Evolutionary conservation across 345 rosid genomes (phyloP).

Genomic region (Populus pruinosa): DNA sequence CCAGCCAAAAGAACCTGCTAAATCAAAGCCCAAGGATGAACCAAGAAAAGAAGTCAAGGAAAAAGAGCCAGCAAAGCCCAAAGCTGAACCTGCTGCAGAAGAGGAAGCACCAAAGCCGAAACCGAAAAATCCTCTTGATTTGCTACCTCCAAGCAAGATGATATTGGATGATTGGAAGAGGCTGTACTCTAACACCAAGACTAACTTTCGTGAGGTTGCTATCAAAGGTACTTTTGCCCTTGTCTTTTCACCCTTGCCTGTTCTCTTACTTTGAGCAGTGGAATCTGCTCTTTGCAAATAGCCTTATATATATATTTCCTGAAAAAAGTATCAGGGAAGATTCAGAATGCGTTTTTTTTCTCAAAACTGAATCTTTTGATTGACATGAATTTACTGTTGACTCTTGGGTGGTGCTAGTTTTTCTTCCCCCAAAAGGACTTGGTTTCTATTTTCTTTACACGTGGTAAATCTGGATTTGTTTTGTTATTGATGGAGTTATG

Average conservation of each 20-base stretch:
- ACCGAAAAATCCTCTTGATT: conserved; percentile 89
- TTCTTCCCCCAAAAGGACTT: neutral
- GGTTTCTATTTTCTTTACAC: neutral
- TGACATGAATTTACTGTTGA: neutral
- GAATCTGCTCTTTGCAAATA: neutral
- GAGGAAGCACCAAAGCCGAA: conserved; percentile 53
- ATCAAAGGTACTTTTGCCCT: conserved; percentile 57
- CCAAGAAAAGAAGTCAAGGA: conserved; percentile 59
- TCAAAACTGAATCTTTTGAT: neutral
- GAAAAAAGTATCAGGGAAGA: neutral
- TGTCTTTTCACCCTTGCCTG: neutral
- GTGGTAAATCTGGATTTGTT: neutral
- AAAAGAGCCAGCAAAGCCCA: conserved; percentile 79
- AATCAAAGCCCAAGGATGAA: conserved; percentile 66
- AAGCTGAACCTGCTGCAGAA: conserved; percentile 31
- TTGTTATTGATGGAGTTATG: neutral
- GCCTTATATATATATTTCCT: neutral
- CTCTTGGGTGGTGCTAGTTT: neutral
- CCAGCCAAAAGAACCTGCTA: conserved; percentile 53
- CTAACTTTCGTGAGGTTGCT: conserved; percentile 95
- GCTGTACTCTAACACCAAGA: conserved; percentile 92
- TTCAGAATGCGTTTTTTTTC: neutral
- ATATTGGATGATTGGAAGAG: conserved; percentile 97
- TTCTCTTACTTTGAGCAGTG: neutral
- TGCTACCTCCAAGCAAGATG: conserved; percentile 92